phyloP scores from a whole-genome alignment of 495 filamentous ascomycete species.

The Bryoglossum gracile region DNA sequence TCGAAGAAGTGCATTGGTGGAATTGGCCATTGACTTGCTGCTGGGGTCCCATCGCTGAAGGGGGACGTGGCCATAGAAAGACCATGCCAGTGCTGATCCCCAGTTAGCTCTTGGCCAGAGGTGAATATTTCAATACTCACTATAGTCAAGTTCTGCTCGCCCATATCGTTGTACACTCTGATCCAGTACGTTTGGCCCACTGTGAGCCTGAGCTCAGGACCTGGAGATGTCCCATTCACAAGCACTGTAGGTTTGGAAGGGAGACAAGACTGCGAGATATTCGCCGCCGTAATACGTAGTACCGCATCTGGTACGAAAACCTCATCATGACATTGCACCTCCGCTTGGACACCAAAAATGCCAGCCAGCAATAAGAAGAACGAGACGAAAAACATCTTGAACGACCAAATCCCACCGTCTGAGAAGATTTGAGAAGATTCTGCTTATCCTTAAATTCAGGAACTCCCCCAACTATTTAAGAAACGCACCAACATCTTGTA shows the following conservation, averaged over 20 bases:
- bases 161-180: constrained; percentile 52
- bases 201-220: constrained; percentile 40
- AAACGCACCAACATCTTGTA: no score
- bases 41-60: constrained; percentile 49
- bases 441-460: not conserved
- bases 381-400: not conserved
- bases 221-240: constrained; percentile 48
- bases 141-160: constrained; percentile 46
- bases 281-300: constrained; percentile 36
- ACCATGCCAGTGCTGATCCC: constrained; percentile 53
- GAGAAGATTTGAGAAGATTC: not conserved
- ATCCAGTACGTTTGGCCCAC: constrained; percentile 48
- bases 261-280: constrained; percentile 37
- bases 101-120: not conserved
- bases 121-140: constrained; percentile 30
- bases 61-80: constrained; percentile 45
- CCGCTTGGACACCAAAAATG: no score
- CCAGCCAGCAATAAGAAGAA: not conserved
- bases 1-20: constrained; percentile 53
- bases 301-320: constrained; percentile 44
- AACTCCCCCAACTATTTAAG: not conserved
- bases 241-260: constrained; percentile 34
- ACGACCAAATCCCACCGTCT: not conserved
- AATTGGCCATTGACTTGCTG: constrained; percentile 51
- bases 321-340: constrained; percentile 27